A percentile compares a stretch with the other conserved stretches of the same genome.
Conservation (phyloP, 75 land plant species). For the Picea sitchensis region DNA sequence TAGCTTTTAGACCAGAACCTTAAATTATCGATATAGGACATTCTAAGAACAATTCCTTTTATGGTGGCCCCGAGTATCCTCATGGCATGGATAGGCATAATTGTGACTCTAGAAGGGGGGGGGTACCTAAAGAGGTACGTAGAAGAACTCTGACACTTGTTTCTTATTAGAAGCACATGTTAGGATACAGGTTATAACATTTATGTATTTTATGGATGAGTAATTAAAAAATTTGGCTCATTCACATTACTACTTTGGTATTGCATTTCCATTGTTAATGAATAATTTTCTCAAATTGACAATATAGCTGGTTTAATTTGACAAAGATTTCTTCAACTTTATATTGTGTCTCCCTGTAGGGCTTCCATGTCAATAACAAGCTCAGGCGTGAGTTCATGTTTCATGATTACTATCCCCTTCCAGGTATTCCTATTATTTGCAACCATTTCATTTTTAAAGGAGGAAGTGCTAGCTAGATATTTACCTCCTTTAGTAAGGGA, state of each 20-base stretch:
- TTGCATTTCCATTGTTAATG: too few relatives aligned
- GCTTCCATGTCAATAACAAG: neutral
- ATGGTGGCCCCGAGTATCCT: slow-evolving; percentile 27
- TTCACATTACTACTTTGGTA: too few relatives aligned
- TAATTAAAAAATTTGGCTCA: too few relatives aligned
- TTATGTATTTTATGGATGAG: neutral
- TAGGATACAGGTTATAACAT: neutral
- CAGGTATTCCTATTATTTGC: neutral
- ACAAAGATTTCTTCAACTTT: neutral
- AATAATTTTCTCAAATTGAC: neutral
- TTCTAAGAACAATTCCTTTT: slow-evolving; percentile 32
- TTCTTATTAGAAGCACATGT: slow-evolving; percentile 2
- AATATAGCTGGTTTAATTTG: neutral
- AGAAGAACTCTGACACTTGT: neutral
- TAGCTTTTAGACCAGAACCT: slow-evolving; percentile 40
- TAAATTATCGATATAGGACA: slow-evolving; percentile 34
- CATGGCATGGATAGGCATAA: slow-evolving; percentile 21
- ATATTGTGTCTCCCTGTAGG: neutral
- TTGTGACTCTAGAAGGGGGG: slow-evolving; percentile 25
- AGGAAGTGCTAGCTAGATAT: slow-evolving; percentile 2
- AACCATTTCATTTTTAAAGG: neutral
- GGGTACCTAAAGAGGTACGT: slow-evolving; percentile 38
- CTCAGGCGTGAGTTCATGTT: neutral
- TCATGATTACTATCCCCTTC: neutral
- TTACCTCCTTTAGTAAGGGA: neutral